Conservation (phyloP, 352 stramenopile species). For the Globisporangium nagaii region DNA sequence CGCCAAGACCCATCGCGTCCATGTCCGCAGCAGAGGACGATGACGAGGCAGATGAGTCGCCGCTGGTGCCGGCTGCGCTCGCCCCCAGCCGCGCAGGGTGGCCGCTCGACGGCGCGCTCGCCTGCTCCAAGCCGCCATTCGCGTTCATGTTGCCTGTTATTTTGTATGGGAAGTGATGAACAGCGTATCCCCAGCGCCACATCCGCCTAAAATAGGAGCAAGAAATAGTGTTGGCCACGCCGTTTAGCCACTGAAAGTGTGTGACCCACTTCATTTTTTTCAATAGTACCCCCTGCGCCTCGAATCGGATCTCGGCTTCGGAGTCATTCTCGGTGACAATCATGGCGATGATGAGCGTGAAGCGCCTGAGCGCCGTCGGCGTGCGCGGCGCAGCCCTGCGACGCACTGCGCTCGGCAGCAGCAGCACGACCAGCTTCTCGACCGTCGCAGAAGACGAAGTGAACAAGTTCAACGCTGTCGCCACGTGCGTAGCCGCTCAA, state of each 20-base stretch:
- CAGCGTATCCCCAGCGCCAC: too few relatives aligned
- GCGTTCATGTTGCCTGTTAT: slow-evolving; percentile 14
- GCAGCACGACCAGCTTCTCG: slow-evolving; percentile 21
- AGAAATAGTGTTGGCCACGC: too few relatives aligned
- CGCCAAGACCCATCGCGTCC: background rate
- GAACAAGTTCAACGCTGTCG: slow-evolving; percentile 72
- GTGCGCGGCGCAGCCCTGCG: background rate
- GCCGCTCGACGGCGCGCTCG: background rate
- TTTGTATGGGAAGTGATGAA: too few relatives aligned
- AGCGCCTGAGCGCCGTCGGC: background rate
- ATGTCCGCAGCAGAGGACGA: background rate
- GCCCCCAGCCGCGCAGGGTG: background rate
- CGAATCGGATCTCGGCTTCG: too few relatives aligned
- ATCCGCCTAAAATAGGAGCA: too few relatives aligned
- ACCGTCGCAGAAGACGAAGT: slow-evolving; percentile 76
- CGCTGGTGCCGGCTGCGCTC: background rate
- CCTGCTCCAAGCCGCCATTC: slow-evolving; percentile 14
- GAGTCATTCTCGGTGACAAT: too few relatives aligned
- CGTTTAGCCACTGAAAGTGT: too few relatives aligned
- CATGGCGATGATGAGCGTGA: background rate
- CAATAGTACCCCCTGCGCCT: too few relatives aligned
- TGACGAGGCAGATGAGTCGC: background rate
- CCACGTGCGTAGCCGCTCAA: slow-evolving; percentile 51
- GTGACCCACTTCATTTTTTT: too few relatives aligned
- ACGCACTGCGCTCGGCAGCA: background rate